Conservation (phyloP, 345 rosid genomes). For the Brassica cretica region DNA sequence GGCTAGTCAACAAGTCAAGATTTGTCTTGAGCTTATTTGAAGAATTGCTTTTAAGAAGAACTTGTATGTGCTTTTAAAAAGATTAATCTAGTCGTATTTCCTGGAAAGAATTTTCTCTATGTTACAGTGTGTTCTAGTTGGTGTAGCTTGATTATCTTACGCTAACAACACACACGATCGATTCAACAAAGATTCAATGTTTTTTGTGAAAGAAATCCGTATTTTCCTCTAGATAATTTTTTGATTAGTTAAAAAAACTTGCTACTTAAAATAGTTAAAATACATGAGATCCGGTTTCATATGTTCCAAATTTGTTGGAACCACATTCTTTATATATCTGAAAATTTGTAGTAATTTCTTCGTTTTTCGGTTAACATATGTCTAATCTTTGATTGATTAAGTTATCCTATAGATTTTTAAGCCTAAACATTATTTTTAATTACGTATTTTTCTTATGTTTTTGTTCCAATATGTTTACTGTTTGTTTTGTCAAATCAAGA, state of each 20-base stretch:
- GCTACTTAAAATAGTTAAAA: background rate
- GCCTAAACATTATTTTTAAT: background rate
- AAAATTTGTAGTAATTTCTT: background rate
- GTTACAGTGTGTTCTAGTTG: too few species aligned
- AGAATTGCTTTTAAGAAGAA: too few species aligned
- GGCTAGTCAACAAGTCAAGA: too few species aligned
- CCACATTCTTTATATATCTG: background rate
- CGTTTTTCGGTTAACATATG: background rate
- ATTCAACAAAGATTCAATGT: constrained; percentile 12
- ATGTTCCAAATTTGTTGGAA: constrained; percentile 13
- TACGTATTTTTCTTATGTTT: background rate
- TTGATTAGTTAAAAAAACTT: background rate
- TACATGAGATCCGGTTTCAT: background rate
- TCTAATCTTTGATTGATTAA: background rate
- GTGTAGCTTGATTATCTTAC: too few species aligned
- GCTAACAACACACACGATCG: background rate
- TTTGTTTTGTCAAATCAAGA: constrained; percentile 35
- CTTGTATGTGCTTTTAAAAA: too few species aligned
- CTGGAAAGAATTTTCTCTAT: too few species aligned
- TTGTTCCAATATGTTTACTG: constrained; percentile 17
- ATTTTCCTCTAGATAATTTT: background rate
- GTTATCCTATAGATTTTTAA: background rate
- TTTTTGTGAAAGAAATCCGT: background rate
- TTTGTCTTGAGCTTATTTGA: too few species aligned
- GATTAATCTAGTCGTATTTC: too few species aligned